Base-by-base conservation (phyloP, 257 asterid species). In the Nicotiana tabacum region DNA sequence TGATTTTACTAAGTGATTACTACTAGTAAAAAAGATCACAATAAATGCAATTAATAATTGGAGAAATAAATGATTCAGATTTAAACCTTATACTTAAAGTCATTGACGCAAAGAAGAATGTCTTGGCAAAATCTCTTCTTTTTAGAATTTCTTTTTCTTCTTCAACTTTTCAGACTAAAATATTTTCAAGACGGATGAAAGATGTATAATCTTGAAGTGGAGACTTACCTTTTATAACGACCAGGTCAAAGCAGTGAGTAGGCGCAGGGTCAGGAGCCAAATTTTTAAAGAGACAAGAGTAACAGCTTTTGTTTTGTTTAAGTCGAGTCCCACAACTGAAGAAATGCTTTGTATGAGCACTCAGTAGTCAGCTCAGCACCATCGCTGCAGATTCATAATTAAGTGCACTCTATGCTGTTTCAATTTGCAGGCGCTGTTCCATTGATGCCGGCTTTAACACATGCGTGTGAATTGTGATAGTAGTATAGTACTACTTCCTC, bases 261-360 rank as follows among this genome's bases (percentile, higher is more conserved):
- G 33, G 58, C 43, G 56, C 43, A 5, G 39, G 35, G 24, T 21
- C 46, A 46, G 79, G 58, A 37, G 33, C n/a, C 33, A n/a, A 60
- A 58, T 58, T 7, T 60, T 7, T 29, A 1, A 72, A 46, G 60
- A 32, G 61, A 72, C 78, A 46, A 72, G 21, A n/a, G 35, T 5
- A 46, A 21, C 78, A 72, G 61, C 78, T 72, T 72, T 72, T 72
- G 61, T 24, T 72, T 29, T 72, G 35, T 72, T 72, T 24, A 72
- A 46, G 79, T 72, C 4, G 12, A 72, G 79, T 72, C 60, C 64
- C 80, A 74, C 64, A 58, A 74, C 64, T 74, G 80, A 76, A 51
- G 46, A 76, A 51, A 76, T 76, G 39, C 43, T 74, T 68, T 66
- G 48, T 66, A 16, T 30, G 43, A 65, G 46, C 21, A 32, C 53